Evolutionary conservation across 768 basidiomycete species (phyloP).

Genomic region (Mycena indigotica): DNA sequence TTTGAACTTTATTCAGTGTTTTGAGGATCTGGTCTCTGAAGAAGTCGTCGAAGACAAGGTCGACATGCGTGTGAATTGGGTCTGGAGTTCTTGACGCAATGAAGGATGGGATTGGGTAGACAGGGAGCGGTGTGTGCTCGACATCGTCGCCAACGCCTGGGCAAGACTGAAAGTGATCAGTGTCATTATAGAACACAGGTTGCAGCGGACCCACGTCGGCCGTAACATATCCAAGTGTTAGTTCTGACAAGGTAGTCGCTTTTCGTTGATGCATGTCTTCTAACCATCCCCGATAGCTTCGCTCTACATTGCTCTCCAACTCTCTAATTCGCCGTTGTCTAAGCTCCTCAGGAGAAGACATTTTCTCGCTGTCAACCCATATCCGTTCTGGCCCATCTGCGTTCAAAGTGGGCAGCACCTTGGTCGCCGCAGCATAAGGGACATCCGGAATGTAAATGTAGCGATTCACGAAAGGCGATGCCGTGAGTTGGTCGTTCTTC

Average conservation of each 20-base stretch:
- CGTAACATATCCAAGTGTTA: conserved; percentile 59
- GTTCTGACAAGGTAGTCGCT: conserved; percentile 17
- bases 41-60: conserved; percentile 59
- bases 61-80: conserved; percentile 40
- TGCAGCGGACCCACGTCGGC: conserved; percentile 30
- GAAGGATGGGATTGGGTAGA: conserved; percentile 16
- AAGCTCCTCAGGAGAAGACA: neutral
- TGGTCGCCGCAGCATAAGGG: conserved; percentile 38
- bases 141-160: conserved; percentile 26
- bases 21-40: conserved; percentile 42
- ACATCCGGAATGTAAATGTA: conserved; percentile 52
- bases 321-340: conserved; percentile 6
- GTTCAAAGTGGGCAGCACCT: conserved; percentile 40
- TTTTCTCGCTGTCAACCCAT: conserved; percentile 8
- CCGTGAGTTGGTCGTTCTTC: conserved; percentile 61
- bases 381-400: conserved; percentile 15
- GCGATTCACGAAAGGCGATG: conserved; percentile 52
- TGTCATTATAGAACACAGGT: neutral
- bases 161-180: conserved; percentile 25
- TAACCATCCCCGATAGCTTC: conserved; percentile 42
- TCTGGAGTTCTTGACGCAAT: conserved; percentile 34
- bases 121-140: conserved; percentile 20
- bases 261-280: conserved; percentile 36
- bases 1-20: conserved; percentile 48
- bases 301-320: conserved; percentile 41